Base-by-base conservation (phyloP, 2,329 filamentous ascomycete genomes). In the Penicillium sp. region DNA sequence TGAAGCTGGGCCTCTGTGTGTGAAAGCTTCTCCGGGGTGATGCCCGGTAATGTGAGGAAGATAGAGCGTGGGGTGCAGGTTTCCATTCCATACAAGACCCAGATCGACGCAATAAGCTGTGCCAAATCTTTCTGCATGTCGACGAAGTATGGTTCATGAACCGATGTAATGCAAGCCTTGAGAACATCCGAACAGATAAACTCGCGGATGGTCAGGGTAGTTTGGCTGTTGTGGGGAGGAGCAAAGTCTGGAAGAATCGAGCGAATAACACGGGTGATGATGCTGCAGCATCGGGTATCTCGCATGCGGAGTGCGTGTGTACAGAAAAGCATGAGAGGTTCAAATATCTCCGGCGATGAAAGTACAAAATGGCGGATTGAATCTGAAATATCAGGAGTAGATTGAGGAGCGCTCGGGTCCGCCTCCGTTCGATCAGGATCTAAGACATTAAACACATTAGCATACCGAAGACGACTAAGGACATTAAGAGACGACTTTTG, bases 101-200 rank as follows among this genome's bases (percentile, higher is more conserved):
- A 82, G 59, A 98, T 95, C 4, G 88, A 85, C 0, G 93, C 93
- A 60, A 99, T 96, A 37, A 98, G 81, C 22, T 87, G 85, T 0
- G 92, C 93, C 22, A 99, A 82, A 51, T 99, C 93, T 71, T 93
- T 93, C 69, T 99, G 95, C 60, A 96, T 85, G 65, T 99, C 95
- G 33, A 97, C 93, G 74, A 98, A 99, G 74, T 98, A 97, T 0
- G 91, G 88, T 64, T 99, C 95, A 75, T 98, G 90, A 50, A 99
- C 86, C 2, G 90, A 96, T 1, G 88, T 90, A 71, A 97, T 90
- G 68, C 90, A 93, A 0, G 92, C 91, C 77, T 93, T 91, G 49
- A 99, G 84, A 2, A 98, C 91, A 63, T 96, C 90, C 5, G 87
- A 86, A 52, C 88, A 91, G 69, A 98, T 93, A 74, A 93, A 99